These are phyloP conservation scores for Citrus glauca DNA, from an alignment of 345 rosid species.

Conservation along the genomic window DNA sequence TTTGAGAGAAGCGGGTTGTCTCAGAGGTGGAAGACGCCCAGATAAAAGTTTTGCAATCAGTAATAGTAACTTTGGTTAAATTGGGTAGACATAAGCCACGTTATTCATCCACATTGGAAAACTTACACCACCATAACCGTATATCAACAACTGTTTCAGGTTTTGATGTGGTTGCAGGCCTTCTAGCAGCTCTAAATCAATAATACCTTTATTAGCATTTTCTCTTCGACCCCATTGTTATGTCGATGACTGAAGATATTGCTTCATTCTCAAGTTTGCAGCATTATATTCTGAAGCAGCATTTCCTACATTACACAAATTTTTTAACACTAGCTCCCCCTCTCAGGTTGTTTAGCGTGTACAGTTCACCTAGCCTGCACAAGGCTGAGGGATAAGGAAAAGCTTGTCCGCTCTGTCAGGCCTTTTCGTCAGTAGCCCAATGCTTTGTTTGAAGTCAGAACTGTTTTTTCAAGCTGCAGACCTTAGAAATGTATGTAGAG, in stretches of 20 bases:
- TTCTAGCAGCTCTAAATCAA: neutral
- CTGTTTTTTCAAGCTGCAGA: slow-evolving; percentile 4
- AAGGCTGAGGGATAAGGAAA: neutral
- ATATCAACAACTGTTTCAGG: neutral
- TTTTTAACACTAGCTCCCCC: slow-evolving; percentile 7
- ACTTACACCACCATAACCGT: neutral
- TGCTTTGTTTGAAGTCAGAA: neutral
- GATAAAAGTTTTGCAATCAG: neutral
- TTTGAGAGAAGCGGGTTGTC: neutral
- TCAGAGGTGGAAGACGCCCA: neutral
- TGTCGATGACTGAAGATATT: neutral
- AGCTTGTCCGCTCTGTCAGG: neutral
- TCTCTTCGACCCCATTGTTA: neutral
- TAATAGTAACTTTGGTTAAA: neutral
- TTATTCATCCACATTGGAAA: neutral
- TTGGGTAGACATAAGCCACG: neutral
- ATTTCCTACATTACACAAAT: slow-evolving; percentile 4
- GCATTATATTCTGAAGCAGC: neutral
- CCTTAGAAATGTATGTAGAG: slow-evolving; percentile 1
- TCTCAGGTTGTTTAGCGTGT: slow-evolving; percentile 6
- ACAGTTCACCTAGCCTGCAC: neutral
- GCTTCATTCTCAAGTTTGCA: slow-evolving; percentile 6
- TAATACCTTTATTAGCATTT: neutral
- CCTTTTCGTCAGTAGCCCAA: neutral
- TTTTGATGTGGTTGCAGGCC: neutral